These are phyloP conservation scores for Cercophora newfieldiana DNA, from an alignment of 495 filamentous ascomycete genomes.

Conservation along the genomic window DNA sequence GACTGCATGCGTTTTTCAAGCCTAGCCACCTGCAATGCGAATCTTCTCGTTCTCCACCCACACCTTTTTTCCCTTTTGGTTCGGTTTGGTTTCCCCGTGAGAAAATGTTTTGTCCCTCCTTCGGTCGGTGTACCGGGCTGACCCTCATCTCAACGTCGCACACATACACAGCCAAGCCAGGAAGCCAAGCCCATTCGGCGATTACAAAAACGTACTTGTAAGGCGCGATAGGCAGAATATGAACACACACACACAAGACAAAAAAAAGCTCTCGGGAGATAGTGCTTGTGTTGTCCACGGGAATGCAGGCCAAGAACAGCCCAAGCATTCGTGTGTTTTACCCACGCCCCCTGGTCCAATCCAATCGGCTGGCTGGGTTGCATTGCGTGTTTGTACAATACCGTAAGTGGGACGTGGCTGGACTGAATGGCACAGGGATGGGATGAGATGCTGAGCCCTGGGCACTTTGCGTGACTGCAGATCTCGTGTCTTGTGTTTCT, in stretches of 20 bases:
- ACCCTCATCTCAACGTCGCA: neutral
- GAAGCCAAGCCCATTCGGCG: neutral
- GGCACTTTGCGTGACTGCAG: neutral
- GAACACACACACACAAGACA: neutral
- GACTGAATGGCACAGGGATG: too few relatives aligned
- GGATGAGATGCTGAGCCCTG: neutral
- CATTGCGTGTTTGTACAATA: too few relatives aligned
- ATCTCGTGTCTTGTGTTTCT: too few relatives aligned
- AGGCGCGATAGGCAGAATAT: neutral
- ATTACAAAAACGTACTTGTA: neutral
- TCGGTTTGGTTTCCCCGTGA: too few relatives aligned
- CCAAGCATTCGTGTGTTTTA: neutral
- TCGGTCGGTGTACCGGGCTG: neutral
- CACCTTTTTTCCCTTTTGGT: neutral
- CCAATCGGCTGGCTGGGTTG: neutral
- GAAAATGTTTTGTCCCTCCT: neutral
- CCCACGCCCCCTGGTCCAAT: neutral
- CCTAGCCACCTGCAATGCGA: neutral
- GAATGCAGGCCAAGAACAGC: neutral
- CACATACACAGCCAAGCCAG: neutral
- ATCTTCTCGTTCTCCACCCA: neutral
- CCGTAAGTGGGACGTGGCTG: neutral
- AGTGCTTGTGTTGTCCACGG: neutral
- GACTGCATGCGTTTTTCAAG: neutral
- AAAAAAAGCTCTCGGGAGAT: neutral